Base-by-base conservation (phyloP, 805 yeast species). In the Metschnikowia reukaufii region DNA sequence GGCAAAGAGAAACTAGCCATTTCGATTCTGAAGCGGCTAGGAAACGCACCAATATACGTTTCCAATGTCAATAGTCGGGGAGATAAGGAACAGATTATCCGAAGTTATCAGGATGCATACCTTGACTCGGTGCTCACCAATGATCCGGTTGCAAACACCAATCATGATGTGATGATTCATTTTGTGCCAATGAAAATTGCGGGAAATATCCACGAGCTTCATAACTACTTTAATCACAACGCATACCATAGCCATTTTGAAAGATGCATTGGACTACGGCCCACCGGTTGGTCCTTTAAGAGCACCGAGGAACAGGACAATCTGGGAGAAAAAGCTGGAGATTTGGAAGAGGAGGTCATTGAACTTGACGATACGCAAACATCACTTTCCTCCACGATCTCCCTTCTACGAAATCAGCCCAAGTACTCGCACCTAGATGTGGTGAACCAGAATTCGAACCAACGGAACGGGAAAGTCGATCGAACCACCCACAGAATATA, bases 1-100 rank as follows among this genome's bases (percentile, higher is more conserved):
- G 99, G 99, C 2, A 94, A 94, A 61, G 99, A 94, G 62, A 79
- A 84, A 47, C 63, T 94, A 23, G 97, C 96, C 0, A 64, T 88
- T 6, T 70, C 79, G 0, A 67, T 87, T 10, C 86, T 88, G 55
- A 66, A 76, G 41, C 59, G 56, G 17, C 57, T 86, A 21, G 55
- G 51, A 6, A 50, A 70, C 1, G 70, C 84, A 21, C 83, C 80
- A 48, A 79, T 86, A 2, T 82, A 70, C 50, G 78, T 85, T 13
- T 67, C 77, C 51, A 64, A 68, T 42, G 64, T 71, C 38, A 77
- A 82, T 56, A 70, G 78, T 46, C 54, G 77, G 33, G 66, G 62
- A 8, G 72, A 71, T 42, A 73, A 72, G 50, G 38, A 44, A 18
- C 66, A 64, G 35, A 78, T 79, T 2, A 63, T 83, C 36, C 56